Evolutionary conservation across 2,329 filamentous ascomycete species (phyloP).

Genomic region (Cytospora paraplurivora): DNA sequence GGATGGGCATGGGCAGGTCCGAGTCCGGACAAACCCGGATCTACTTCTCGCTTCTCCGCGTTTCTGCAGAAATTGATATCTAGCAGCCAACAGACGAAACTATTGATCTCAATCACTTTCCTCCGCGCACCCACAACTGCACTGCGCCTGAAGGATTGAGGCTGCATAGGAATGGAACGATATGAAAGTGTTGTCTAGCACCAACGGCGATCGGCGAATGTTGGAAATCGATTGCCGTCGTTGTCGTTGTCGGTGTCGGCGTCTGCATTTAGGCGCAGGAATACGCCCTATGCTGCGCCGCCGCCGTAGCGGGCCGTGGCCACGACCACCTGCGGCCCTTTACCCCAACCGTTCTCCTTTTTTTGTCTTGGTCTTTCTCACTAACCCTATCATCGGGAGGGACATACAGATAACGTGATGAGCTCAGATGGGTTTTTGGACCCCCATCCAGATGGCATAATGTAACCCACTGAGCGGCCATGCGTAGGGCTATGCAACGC

Average conservation of each 20-base stretch:
- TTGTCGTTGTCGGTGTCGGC: background rate
- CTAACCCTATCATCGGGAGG: background rate
- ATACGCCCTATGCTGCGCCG: background rate
- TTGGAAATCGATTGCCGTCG: background rate
- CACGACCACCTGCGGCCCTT: constrained; percentile 2
- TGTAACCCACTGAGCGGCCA: background rate
- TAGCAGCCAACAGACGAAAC: background rate
- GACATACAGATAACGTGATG: background rate
- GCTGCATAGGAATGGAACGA: background rate
- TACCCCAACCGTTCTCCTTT: background rate
- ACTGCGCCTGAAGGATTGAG: background rate
- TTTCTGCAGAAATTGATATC: background rate
- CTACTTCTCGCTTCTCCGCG: background rate
- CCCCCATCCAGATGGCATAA: constrained; percentile 2
- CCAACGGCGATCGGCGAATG: background rate
- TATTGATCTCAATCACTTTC: background rate
- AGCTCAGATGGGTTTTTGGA: background rate
- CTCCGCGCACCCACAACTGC: background rate
- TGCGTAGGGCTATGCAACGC: background rate
- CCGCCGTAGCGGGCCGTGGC: background rate
- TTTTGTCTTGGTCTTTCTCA: background rate
- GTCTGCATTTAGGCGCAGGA: background rate
- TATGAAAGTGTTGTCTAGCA: background rate
- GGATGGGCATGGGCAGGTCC: background rate
- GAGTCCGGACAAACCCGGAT: background rate